phyloP scores from a whole-genome alignment of 1,284 basidiomycete genomes.

The Cryptococcus sp. region DNA sequence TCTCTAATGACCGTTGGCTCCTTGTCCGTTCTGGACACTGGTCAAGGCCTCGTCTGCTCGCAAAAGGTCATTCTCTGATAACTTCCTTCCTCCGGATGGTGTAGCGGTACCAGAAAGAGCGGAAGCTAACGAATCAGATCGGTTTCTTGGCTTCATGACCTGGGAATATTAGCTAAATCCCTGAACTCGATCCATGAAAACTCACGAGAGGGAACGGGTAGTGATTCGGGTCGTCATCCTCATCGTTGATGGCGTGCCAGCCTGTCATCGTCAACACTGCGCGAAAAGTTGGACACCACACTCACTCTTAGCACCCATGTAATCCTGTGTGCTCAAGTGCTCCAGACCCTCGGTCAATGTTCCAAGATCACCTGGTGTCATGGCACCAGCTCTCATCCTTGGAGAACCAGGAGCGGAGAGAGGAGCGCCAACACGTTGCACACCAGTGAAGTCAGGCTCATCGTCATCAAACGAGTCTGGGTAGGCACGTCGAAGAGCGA shows the following conservation, averaged over 20 bases:
- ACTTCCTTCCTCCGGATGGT: conserved; percentile 70
- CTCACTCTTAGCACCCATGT: conserved; percentile 70
- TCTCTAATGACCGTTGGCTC: conserved; percentile 14
- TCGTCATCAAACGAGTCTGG: conserved; percentile 80
- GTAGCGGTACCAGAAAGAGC: conserved; percentile 83
- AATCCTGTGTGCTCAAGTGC: conserved; percentile 76
- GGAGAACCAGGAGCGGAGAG: conserved; percentile 84
- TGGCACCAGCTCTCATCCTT: conserved; percentile 67
- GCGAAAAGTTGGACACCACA: conserved; percentile 39
- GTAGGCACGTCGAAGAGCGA: conserved; percentile 88
- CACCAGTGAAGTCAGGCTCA: conserved; percentile 62
- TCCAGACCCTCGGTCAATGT: conserved; percentile 96
- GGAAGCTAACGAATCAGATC: conserved; percentile 62
- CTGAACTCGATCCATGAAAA: background rate
- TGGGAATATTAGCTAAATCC: background rate
- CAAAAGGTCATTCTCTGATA: conserved; percentile 77
- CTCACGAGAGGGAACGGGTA: conserved; percentile 80
- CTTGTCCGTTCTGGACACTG: conserved; percentile 30
- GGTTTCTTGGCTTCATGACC: conserved; percentile 75
- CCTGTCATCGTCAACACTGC: conserved; percentile 12
- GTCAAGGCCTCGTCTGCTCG: conserved; percentile 75
- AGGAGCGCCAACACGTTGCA: conserved; percentile 61
- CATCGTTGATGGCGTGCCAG: conserved; percentile 51
- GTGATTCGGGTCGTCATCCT: conserved; percentile 78
- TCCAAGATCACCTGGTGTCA: conserved; percentile 78